phyloP scores from a whole-genome alignment of 495 filamentous ascomycete species.

The Trichoderma orchidacearum region DNA sequence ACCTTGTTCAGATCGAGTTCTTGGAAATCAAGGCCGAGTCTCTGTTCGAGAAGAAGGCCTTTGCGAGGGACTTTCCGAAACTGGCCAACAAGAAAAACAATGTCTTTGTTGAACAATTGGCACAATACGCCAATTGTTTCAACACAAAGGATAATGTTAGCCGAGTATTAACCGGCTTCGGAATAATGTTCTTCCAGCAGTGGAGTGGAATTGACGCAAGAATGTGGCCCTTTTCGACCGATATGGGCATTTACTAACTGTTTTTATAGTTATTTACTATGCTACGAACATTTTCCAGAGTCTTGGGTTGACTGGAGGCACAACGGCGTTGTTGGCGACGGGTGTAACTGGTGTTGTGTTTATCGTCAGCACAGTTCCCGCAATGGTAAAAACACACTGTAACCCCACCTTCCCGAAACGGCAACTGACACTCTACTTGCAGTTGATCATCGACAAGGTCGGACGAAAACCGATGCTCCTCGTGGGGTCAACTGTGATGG shows the following conservation, averaged over 20 bases:
- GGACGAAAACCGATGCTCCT: conserved; percentile 47
- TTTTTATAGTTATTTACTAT: conserved; percentile 12
- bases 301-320: conserved; percentile 43
- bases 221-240: background rate
- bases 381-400: conserved; percentile 18
- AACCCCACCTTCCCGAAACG: background rate
- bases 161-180: conserved; percentile 44
- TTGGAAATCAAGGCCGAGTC: conserved; percentile 47
- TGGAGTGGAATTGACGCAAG: conserved; percentile 24
- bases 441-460: conserved; percentile 37
- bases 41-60: conserved; percentile 30
- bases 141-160: conserved; percentile 27
- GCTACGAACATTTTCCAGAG: conserved; percentile 29
- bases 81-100: conserved; percentile 45
- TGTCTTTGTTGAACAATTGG: conserved; percentile 25
- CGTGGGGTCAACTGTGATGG: conserved; percentile 47
- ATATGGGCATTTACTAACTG: background rate
- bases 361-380: conserved; percentile 46
- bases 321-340: conserved; percentile 37
- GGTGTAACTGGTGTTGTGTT: conserved; percentile 25
- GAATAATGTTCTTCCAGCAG: conserved; percentile 45
- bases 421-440: conserved; percentile 1
- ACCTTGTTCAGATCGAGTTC: conserved; percentile 40
- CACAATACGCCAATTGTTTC: conserved; percentile 10
- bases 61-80: conserved; percentile 26